Conservation (phyloP, 2,329 filamentous ascomycete genomes). For the Xylaria sp. region DNA sequence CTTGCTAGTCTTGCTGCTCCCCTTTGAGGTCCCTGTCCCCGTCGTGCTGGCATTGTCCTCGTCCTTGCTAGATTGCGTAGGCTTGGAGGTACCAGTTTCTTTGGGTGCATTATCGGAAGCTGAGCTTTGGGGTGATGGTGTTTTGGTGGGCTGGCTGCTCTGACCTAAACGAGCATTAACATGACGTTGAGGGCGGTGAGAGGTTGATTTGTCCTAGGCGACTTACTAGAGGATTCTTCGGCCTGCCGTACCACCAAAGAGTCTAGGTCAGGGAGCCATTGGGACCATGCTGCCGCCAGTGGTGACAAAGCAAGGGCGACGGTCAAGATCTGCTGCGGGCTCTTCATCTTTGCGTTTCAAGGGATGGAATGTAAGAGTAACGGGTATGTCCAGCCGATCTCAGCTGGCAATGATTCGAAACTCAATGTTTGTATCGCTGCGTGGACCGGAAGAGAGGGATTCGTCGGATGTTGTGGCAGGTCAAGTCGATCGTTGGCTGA, state of each 20-base stretch:
- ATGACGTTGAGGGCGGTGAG: background rate
- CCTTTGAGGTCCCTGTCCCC: slow-evolving; percentile 50
- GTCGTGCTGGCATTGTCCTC: slow-evolving; percentile 28
- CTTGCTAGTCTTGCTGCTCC: slow-evolving; percentile 35
- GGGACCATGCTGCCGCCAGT: slow-evolving; percentile 61
- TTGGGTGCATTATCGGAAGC: background rate
- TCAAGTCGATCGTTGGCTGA: slow-evolving; percentile 7
- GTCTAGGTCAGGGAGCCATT: slow-evolving; percentile 60
- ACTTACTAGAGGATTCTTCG: slow-evolving; percentile 39
- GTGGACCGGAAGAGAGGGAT: slow-evolving; percentile 13
- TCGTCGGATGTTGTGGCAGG: slow-evolving; percentile 3
- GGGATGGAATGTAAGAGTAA: slow-evolving; percentile 33
- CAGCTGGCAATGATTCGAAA: slow-evolving; percentile 11
- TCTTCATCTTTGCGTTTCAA: slow-evolving; percentile 53
- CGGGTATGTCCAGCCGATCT: slow-evolving; percentile 12
- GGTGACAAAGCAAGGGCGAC: slow-evolving; percentile 58
- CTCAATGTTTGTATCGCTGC: background rate
- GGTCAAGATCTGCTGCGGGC: slow-evolving; percentile 53
- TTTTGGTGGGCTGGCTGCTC: slow-evolving; percentile 9
- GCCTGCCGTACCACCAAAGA: slow-evolving; percentile 58
- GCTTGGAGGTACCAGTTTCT: slow-evolving; percentile 13
- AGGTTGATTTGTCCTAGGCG: background rate
- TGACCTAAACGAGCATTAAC: slow-evolving; percentile 8
- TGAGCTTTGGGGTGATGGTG: slow-evolving; percentile 14
- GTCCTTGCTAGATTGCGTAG: slow-evolving; percentile 13